A percentile compares a stretch with the other conserved stretches of the same genome.
phyloP scores from a whole-genome alignment of 2,329 filamentous ascomycete genomes.

The Verticillium longisporum region DNA sequence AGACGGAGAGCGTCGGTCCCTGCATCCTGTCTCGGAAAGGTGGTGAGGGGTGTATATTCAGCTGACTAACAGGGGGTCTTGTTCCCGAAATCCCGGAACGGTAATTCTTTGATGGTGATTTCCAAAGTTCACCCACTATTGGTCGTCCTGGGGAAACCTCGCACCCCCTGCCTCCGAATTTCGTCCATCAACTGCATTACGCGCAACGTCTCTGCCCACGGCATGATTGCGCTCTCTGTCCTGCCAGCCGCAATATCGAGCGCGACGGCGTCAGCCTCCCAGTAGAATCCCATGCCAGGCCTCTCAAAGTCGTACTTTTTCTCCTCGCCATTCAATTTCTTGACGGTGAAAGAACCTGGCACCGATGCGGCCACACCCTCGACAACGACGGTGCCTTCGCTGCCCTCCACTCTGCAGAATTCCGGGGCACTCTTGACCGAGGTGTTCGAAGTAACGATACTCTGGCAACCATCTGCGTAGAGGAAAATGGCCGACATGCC shows the following conservation, averaged over 20 bases:
- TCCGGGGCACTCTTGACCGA: constrained; percentile 14
- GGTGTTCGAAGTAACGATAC: constrained; percentile 31
- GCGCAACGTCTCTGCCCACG: constrained; percentile 36
- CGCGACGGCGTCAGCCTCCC: constrained; percentile 36
- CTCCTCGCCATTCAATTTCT: constrained; percentile 17
- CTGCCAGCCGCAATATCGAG: constrained; percentile 28
- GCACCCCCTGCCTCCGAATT: constrained; percentile 26
- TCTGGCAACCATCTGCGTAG: constrained; percentile 29
- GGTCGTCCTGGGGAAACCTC: constrained; percentile 19
- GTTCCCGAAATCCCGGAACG: not conserved
- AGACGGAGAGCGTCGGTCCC: not conserved
- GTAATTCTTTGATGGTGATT: not conserved
- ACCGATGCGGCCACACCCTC: constrained; percentile 23
- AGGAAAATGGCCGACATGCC: constrained; percentile 29
- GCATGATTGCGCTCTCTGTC: constrained; percentile 32
- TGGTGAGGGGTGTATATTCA: not conserved
- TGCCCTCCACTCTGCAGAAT: constrained; percentile 34
- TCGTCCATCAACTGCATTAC: constrained; percentile 41
- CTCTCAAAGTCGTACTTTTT: constrained; percentile 28
- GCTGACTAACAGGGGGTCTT: too few species aligned
- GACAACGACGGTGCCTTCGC: constrained; percentile 24
- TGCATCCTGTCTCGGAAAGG: not conserved
- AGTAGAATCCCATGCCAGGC: constrained; percentile 31
- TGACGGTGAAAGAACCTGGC: constrained; percentile 27
- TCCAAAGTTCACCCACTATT: not conserved